phyloP scores from a whole-genome alignment of 148 eudicot genomes.

The Chenopodium quinoa region DNA sequence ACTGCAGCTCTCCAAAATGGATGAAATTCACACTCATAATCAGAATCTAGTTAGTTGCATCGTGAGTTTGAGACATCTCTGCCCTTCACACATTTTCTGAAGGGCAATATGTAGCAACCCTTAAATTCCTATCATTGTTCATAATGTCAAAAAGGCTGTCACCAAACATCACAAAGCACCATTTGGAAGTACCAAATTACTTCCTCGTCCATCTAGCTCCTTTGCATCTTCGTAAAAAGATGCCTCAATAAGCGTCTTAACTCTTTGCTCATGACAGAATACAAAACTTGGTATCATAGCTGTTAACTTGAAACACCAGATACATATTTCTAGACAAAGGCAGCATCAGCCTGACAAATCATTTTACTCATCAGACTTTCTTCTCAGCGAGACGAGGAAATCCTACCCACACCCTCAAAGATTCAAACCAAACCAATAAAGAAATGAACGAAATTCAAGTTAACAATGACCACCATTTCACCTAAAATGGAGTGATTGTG shows the following conservation, averaged over 20 bases:
- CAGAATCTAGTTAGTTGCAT: background rate
- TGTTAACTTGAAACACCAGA: background rate
- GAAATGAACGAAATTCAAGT: background rate
- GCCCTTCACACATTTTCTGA: background rate
- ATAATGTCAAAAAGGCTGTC: background rate
- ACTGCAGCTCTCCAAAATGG: background rate
- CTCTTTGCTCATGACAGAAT: background rate
- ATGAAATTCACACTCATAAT: background rate
- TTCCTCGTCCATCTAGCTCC: background rate
- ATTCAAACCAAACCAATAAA: background rate
- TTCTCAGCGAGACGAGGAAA: background rate
- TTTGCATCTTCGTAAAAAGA: too few relatives aligned
- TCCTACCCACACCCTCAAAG: background rate
- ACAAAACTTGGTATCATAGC: background rate
- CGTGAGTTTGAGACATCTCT: background rate
- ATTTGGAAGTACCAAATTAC: background rate
- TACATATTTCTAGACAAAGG: background rate
- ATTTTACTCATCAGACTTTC: background rate
- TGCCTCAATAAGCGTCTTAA: background rate
- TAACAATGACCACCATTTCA: background rate
- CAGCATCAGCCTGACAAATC: background rate
- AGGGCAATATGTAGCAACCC: too few relatives aligned
- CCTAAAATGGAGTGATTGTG: background rate
- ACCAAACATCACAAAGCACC: background rate
- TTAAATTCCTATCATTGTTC: background rate